Evolutionary conservation across 345 rosid species (phyloP).

Genomic region (Eutrema yunnanense): DNA sequence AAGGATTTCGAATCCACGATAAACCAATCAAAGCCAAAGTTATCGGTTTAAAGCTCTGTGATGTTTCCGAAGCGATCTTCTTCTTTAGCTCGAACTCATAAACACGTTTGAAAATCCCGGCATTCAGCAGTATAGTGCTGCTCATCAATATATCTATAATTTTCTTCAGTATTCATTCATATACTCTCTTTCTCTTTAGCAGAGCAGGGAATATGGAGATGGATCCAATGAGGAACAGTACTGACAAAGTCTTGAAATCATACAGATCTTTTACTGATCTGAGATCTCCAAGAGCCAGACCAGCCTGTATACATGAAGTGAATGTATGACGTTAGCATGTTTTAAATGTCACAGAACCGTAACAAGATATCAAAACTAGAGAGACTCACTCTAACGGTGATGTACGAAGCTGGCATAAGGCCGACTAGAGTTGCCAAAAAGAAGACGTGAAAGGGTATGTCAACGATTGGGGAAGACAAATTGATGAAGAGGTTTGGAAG

Average conservation of each 20-base stretch:
- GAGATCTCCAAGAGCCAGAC: conserved; percentile 79
- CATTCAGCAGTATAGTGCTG: background rate
- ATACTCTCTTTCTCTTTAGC: conserved; percentile 64
- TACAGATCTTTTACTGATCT: conserved; percentile 72
- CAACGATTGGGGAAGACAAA: conserved; percentile 96
- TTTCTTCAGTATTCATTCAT: conserved; percentile 35
- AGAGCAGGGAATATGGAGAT: conserved; percentile 64
- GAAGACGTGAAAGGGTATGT: conserved; percentile 91
- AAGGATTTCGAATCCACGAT: background rate
- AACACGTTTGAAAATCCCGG: conserved; percentile 4
- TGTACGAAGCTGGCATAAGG: conserved; percentile 85
- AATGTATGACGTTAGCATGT: background rate
- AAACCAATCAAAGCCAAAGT: conserved; percentile 7
- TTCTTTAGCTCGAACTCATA: conserved; percentile 1
- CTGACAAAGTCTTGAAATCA: conserved; percentile 61
- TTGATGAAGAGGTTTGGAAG: conserved; percentile 95
- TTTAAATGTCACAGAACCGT: background rate
- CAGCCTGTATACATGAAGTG: conserved; percentile 44
- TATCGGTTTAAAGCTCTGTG: background rate
- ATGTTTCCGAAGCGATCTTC: conserved; percentile 8
- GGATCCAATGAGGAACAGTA: conserved; percentile 70
- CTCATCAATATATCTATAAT: conserved; percentile 5
- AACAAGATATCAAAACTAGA: background rate
- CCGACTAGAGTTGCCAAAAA: conserved; percentile 87
- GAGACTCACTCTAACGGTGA: conserved; percentile 76